Conservation (phyloP, 169 alveolate genomes). For the Plasmodium ovale region DNA sequence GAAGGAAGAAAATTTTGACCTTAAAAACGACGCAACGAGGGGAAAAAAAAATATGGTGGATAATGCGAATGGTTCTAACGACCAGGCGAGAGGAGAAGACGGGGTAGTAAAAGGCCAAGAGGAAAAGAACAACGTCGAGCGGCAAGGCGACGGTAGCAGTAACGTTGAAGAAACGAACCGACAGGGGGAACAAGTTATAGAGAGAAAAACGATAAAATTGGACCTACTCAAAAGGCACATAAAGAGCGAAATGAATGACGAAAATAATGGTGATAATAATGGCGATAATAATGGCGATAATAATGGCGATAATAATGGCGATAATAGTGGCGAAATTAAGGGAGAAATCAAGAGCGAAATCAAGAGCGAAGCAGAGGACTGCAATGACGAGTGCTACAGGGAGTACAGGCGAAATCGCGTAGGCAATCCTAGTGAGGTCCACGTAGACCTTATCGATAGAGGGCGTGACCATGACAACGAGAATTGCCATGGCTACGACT, state of each 20-base stretch:
- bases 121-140: not conserved
- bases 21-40: not conserved
- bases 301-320: not conserved
- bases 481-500: not conserved
- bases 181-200: no score
- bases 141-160: no score
- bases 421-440: not conserved
- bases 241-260: not conserved
- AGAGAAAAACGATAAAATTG: no score
- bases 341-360: not conserved
- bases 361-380: constrained; percentile 20
- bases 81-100: not conserved
- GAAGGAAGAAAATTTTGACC: not conserved
- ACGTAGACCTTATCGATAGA: not conserved
- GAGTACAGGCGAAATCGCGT: not conserved
- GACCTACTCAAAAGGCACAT: not conserved
- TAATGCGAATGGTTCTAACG: not conserved
- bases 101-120: not conserved
- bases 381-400: constrained; percentile 18
- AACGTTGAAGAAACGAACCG: no score
- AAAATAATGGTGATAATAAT: not conserved
- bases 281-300: not conserved
- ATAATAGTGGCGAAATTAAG: not conserved
- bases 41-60: not conserved
- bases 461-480: not conserved